Conservation (phyloP, 2,329 filamentous ascomycete species). For the Corynespora cassiicola region DNA sequence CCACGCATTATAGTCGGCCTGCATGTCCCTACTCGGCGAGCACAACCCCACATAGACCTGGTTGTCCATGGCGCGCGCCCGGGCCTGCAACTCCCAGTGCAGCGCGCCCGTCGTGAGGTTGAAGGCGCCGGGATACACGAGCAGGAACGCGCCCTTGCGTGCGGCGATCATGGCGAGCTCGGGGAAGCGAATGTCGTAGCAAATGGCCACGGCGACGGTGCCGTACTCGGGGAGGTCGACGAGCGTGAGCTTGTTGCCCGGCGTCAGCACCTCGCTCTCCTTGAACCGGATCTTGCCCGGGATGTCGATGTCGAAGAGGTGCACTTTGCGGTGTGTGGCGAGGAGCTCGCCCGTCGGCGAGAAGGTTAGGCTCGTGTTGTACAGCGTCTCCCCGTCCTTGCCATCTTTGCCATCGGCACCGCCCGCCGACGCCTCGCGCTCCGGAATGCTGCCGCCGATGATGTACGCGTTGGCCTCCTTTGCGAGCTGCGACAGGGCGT, state of each 20-base stretch:
- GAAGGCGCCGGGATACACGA: constrained; percentile 96
- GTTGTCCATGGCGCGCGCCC: constrained; percentile 88
- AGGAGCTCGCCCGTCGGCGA: constrained; percentile 78
- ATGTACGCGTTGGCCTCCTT: constrained; percentile 80
- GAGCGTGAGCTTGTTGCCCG: constrained; percentile 84
- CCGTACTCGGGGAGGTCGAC: constrained; percentile 90
- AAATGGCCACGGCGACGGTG: constrained; percentile 86
- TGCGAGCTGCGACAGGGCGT: constrained; percentile 82
- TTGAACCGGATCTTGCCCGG: constrained; percentile 91
- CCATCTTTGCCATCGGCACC: constrained; percentile 1
- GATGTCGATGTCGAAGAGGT: constrained; percentile 98
- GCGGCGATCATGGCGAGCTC: constrained; percentile 91
- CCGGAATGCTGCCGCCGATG: constrained; percentile 91
- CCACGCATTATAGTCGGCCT: constrained; percentile 84
- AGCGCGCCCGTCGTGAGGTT: constrained; percentile 90
- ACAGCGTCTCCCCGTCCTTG: constrained; percentile 74
- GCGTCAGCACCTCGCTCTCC: constrained; percentile 86
- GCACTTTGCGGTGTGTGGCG: constrained; percentile 90
- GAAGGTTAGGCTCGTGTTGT: constrained; percentile 91
- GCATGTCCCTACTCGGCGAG: constrained; percentile 82
- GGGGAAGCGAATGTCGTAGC: constrained; percentile 97
- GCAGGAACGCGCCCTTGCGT: constrained; percentile 81
- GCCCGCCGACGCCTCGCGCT: constrained; percentile 56
- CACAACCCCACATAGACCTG: constrained; percentile 94
- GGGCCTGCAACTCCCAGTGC: constrained; percentile 86